These are phyloP conservation scores for Maudiozyma serrabonitensis DNA, from an alignment of 805 yeast genomes.

Conservation along the genomic window DNA sequence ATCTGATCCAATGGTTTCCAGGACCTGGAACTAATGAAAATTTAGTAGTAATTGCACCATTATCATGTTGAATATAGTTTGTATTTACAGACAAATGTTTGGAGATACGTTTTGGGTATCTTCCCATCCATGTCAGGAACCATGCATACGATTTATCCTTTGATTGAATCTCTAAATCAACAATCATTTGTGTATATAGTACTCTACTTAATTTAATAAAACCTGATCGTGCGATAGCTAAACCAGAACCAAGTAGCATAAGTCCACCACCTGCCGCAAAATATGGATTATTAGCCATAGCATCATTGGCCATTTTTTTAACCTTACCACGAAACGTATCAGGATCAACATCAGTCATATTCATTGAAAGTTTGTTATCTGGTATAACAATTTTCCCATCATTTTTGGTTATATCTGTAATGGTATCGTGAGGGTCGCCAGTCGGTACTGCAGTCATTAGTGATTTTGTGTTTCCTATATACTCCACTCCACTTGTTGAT, in stretches of 20 bases:
- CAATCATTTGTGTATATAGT: slow-evolving; percentile 72
- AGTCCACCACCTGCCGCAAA: slow-evolving; percentile 98
- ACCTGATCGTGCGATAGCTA: slow-evolving; percentile 70
- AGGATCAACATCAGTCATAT: neutral
- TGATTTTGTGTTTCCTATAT: too few relatives aligned
- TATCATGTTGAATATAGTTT: slow-evolving; percentile 75
- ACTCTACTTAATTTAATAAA: slow-evolving; percentile 53
- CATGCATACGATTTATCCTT: slow-evolving; percentile 89
- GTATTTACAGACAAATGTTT: slow-evolving; percentile 90
- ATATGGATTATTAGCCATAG: slow-evolving; percentile 72
- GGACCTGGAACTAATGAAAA: slow-evolving; percentile 95
- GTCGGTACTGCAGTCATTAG: too few relatives aligned
- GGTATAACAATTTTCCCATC: too few relatives aligned
- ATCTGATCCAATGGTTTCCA: slow-evolving; percentile 80
- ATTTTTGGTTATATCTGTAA: too few relatives aligned
- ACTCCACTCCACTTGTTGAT: too few relatives aligned
- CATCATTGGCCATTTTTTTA: slow-evolving; percentile 37
- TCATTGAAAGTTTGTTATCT: too few relatives aligned
- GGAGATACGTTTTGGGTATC: slow-evolving; percentile 60
- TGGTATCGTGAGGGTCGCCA: too few relatives aligned
- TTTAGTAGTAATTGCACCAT: slow-evolving; percentile 80
- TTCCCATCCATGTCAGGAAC: slow-evolving; percentile 95
- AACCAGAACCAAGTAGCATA: slow-evolving; percentile 86
- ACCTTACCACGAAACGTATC: slow-evolving; percentile 27
- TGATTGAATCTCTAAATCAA: slow-evolving; percentile 86